Evolutionary conservation across 805 yeast genomes (phyloP).

Genomic region (Wickerhamiella galacta): DNA sequence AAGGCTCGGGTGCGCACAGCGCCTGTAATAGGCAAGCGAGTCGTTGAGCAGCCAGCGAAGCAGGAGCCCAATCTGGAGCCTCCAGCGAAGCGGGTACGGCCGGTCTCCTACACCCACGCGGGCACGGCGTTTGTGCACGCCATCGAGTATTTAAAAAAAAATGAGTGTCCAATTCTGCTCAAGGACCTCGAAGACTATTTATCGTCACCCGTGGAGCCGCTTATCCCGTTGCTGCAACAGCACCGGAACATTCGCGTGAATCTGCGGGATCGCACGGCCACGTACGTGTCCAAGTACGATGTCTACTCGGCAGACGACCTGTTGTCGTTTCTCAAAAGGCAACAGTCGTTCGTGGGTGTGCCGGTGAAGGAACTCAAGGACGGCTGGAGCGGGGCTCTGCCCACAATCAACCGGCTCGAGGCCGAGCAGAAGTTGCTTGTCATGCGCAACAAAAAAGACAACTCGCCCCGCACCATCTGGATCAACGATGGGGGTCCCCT

Average conservation of each 20-base stretch:
- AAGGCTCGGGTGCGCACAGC: constrained; percentile 43
- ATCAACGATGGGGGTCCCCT: constrained; percentile 65
- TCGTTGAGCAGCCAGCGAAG: constrained; percentile 10
- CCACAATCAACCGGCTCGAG: constrained; percentile 65
- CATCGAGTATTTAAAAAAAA: constrained; percentile 62
- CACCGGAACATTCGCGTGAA: constrained; percentile 65
- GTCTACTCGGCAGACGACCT: constrained; percentile 69
- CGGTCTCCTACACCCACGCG: constrained; percentile 28
- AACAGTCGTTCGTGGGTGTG: constrained; percentile 75
- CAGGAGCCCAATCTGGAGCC: not conserved
- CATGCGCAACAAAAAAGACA: constrained; percentile 80
- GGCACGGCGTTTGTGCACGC: constrained; percentile 83
- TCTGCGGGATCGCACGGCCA: constrained; percentile 44
- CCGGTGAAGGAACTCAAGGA: constrained; percentile 67
- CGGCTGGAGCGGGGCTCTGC: constrained; percentile 87
- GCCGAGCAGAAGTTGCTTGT: constrained; percentile 62
- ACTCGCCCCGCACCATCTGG: constrained; percentile 86
- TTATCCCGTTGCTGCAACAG: constrained; percentile 55
- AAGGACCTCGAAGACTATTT: constrained; percentile 51
- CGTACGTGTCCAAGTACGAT: constrained; percentile 78
- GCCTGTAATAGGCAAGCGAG: constrained; percentile 29
- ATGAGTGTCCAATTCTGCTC: constrained; percentile 54
- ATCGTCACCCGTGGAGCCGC: constrained; percentile 41
- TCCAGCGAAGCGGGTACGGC: constrained; percentile 13
- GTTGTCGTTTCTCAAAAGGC: constrained; percentile 53